Evolutionary conservation across 2,329 filamentous ascomycete genomes (phyloP).

Genomic region (Diplodia mutila): DNA sequence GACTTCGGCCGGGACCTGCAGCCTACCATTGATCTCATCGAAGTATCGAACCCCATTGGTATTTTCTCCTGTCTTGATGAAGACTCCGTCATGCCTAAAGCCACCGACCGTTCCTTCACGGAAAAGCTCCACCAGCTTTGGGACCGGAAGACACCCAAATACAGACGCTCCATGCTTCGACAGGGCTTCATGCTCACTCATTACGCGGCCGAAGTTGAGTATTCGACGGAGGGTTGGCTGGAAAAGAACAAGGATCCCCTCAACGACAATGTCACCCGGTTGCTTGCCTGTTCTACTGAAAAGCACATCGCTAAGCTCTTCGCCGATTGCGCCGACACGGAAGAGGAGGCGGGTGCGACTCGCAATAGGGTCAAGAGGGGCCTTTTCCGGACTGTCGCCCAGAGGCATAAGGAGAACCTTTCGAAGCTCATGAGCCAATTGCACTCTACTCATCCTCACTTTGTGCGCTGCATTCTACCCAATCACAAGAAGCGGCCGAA

Average conservation of each 20-base stretch:
- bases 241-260: constrained; percentile 99
- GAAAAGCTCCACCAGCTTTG: constrained; percentile 96
- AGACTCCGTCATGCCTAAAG: constrained; percentile 98
- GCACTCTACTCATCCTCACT: constrained; percentile 95
- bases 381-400: constrained; percentile 92
- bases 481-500: constrained; percentile 98
- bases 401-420: constrained; percentile 97
- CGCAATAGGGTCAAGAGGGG: constrained; percentile 92
- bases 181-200: constrained; percentile 96
- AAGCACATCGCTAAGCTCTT: constrained; percentile 85
- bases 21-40: constrained; percentile 96
- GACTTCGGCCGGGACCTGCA: constrained; percentile 97
- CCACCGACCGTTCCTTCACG: constrained; percentile 93
- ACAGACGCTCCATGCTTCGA: constrained; percentile 81
- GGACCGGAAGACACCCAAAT: constrained; percentile 95
- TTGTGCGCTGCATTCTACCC: constrained; percentile 94
- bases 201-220: constrained; percentile 97
- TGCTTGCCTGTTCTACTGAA: constrained; percentile 81
- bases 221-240: constrained; percentile 91
- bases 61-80: constrained; percentile 98
- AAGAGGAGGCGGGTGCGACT: constrained; percentile 71
- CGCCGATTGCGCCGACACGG: constrained; percentile 79
- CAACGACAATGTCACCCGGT: constrained; percentile 92
- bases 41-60: constrained; percentile 93
- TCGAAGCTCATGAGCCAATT: constrained; percentile 93